phyloP scores from a whole-genome alignment of 495 filamentous ascomycete species.

The Penicillium nucicola region DNA sequence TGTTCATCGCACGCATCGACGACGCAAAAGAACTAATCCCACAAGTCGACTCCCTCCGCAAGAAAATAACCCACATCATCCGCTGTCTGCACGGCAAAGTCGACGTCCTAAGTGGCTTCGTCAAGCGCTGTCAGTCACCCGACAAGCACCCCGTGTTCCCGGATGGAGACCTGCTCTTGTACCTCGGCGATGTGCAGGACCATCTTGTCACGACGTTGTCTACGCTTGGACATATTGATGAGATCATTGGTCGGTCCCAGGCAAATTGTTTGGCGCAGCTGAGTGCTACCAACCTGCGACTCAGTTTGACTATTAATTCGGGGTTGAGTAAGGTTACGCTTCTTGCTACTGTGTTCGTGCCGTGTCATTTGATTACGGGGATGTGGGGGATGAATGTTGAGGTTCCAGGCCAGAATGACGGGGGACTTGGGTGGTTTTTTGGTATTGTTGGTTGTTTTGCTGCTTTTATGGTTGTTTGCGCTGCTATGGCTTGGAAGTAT shows the following conservation, averaged over 20 bases:
- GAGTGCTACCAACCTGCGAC: slow-evolving; percentile 74
- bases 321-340: slow-evolving; percentile 88
- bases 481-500: slow-evolving; percentile 33
- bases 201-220: slow-evolving; percentile 96
- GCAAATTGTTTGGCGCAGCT: slow-evolving; percentile 91
- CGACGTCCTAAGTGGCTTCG: slow-evolving; percentile 93
- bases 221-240: slow-evolving; percentile 86
- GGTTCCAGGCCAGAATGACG: slow-evolving; percentile 63
- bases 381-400: slow-evolving; percentile 95
- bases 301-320: slow-evolving; percentile 70
- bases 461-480: slow-evolving; percentile 50
- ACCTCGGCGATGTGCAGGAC: slow-evolving; percentile 92
- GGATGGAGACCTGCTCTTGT: slow-evolving; percentile 83
- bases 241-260: slow-evolving; percentile 84
- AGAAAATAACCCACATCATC: slow-evolving; percentile 86
- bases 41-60: slow-evolving; percentile 78
- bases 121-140: slow-evolving; percentile 81
- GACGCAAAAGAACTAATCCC: slow-evolving; percentile 78
- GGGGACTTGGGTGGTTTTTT: slow-evolving; percentile 68
- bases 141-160: slow-evolving; percentile 83
- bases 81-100: slow-evolving; percentile 86
- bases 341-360: slow-evolving; percentile 88
- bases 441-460: slow-evolving; percentile 66
- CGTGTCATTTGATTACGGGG: slow-evolving; percentile 85
- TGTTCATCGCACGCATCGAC: slow-evolving; percentile 79